Evolutionary conservation across 441 rosid genomes (phyloP), one percentile per base, ranked within the genome.

Genomic region (Breynia disticha): DNA sequence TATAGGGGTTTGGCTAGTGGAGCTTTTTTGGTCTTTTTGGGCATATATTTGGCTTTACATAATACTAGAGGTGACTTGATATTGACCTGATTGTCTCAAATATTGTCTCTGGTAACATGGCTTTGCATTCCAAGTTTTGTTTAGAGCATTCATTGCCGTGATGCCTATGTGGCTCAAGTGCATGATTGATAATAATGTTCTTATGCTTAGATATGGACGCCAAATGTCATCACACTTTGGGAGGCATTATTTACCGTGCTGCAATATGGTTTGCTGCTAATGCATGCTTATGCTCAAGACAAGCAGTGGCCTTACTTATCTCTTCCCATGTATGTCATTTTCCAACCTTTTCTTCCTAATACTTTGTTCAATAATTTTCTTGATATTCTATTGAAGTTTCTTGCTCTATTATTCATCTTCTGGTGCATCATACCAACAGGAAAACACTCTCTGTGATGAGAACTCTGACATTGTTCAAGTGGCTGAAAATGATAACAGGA

Each of bases 11-110:
- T 91, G 98, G 98, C 71, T 87, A 10, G 95, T 85, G 63, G 96
- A 87, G 80, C 87, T 91, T 28, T 78, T 85, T 62, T 91, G 98
- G 98, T 91, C 98, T 57, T 87, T 91, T 60, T 91, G 96, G 96
- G 98, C 98, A 55, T 91, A 91, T 67, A 61, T 82, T 54, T 87
- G 98, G 98, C 76, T 90, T 4, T 90, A 85, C 77, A 86, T 91
- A 54, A 91, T 87, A 68, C 73, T 87, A 39, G 83, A 87, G 98
- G 96, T 83, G 78, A 63, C 54, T 60, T 46, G 48, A 14, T 28
- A 28, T 4, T 28, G 35, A 28, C 35, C 35, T 28, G 35, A 1
- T 28, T 28, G 35, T 28, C 35, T 28, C 35, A 28, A 5, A 28
- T 28, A 28, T 28, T 28, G 1, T 28, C 35, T 28, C 35, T 28